These are phyloP conservation scores for Trichoderma pleuroti DNA, from an alignment of 2,329 filamentous ascomycete genomes.

Conservation along the genomic window DNA sequence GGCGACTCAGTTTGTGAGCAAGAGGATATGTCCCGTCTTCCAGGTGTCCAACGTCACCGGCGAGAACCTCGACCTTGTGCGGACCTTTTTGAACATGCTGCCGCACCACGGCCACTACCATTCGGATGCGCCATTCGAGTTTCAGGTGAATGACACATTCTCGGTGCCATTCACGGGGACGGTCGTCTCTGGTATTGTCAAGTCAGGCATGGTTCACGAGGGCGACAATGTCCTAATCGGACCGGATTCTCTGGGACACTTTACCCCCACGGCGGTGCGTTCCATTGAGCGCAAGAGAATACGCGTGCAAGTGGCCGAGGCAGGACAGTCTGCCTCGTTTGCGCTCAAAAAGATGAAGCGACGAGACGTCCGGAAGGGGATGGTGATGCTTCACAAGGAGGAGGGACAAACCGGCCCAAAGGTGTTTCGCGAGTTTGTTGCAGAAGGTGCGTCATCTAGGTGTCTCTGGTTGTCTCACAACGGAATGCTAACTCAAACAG, in stretches of 20 bases:
- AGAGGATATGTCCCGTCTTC: slow-evolving; percentile 94
- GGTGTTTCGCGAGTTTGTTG: slow-evolving; percentile 72
- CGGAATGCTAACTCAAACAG: slow-evolving; percentile 38
- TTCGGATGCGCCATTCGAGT: slow-evolving; percentile 82
- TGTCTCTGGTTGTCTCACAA: no score
- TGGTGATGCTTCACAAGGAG: slow-evolving; percentile 87
- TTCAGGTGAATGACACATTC: slow-evolving; percentile 95
- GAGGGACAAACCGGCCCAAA: slow-evolving; percentile 68
- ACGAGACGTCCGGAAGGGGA: slow-evolving; percentile 94
- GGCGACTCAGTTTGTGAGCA: slow-evolving; percentile 90
- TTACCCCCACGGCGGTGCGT: slow-evolving; percentile 79
- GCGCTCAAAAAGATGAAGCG: slow-evolving; percentile 82
- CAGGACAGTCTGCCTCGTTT: slow-evolving; percentile 90
- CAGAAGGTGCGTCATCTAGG: slow-evolving; percentile 56
- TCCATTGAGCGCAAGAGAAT: slow-evolving; percentile 95
- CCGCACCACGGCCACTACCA: slow-evolving; percentile 94
- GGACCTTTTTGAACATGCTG: slow-evolving; percentile 90
- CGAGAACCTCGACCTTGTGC: slow-evolving; percentile 82
- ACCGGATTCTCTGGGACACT: slow-evolving; percentile 86
- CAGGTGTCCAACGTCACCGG: slow-evolving; percentile 98
- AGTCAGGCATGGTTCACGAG: slow-evolving; percentile 79
- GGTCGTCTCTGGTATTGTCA: slow-evolving; percentile 91
- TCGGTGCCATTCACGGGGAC: slow-evolving; percentile 96
- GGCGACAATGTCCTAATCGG: slow-evolving; percentile 89
- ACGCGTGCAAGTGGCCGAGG: slow-evolving; percentile 78